Base-by-base conservation (phyloP, 2,329 filamentous ascomycete genomes). In the Zelopaecilomyces penicillatus region DNA sequence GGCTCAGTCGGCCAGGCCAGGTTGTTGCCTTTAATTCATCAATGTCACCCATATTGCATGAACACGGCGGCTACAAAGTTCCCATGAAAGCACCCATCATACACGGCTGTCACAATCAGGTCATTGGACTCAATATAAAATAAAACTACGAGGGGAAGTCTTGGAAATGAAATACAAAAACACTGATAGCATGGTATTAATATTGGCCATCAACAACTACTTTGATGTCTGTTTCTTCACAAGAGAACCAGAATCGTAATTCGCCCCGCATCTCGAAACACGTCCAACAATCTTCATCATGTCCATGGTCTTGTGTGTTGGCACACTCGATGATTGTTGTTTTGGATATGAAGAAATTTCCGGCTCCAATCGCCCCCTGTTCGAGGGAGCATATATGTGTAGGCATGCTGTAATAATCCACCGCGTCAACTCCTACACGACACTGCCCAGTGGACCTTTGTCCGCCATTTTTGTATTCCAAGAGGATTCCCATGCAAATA, bases 391-490 rank as follows among this genome's bases (percentile, higher is more conserved):
- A 53, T 28, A 51, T 31, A 26, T 27, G 36, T 29, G 26, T 36
- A 30, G 49, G 51, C 30, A 47, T 45, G 9, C 27, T 31, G 34
- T 42, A 50, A 36, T 42, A 29, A 34, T 44, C 34, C 19, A 40
- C 34, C 11, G 37, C 45, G n/a, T 50, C 51, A 9, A 51, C 31
- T 4, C 38, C 39, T 19, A 53, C 29, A 37, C 50, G 49, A 26
- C 46, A 52, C 44, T 52, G 44, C n/a, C 50, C 49, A 39, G 51
- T 39, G 39, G 50, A 42, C 27, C 49, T 40, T 39, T 48, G 41
- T 9, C 44, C 50, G 27, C 50, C 49, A 29, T 46, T 48, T 12
- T 46, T 30, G 33, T 51, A 52, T 34, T 48, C 30, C 5, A 52
- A 37, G 8, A 52, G 41, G 10, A 51, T 50, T 12, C 50, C 50